Evolutionary conservation across 2,329 filamentous ascomycete species (phyloP).

Genomic region (Phialophora macrospora): DNA sequence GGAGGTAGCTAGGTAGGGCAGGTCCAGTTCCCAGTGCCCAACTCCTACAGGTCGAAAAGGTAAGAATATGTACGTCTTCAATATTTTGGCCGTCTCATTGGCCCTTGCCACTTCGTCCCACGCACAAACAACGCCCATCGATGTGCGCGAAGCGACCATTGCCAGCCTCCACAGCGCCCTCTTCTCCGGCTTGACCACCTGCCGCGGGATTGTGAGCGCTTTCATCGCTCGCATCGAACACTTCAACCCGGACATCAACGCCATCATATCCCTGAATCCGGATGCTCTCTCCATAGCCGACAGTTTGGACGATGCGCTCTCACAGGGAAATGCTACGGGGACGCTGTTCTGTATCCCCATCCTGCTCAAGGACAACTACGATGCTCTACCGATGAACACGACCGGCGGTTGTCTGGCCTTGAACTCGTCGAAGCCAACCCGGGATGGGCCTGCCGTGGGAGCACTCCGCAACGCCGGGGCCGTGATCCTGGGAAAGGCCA

Average conservation of each 20-base stretch:
- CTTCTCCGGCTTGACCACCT: constrained; percentile 58
- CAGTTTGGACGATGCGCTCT: constrained; percentile 50
- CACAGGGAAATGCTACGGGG: constrained; percentile 56
- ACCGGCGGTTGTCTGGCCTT: constrained; percentile 62
- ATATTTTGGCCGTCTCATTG: constrained; percentile 14
- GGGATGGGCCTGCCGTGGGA: constrained; percentile 58
- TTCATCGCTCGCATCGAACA: constrained; percentile 63
- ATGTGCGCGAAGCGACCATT: constrained; percentile 64
- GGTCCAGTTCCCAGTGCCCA: neutral
- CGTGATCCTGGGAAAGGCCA: constrained; percentile 64
- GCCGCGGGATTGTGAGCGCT: constrained; percentile 59
- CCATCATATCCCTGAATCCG: constrained; percentile 61
- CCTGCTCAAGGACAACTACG: constrained; percentile 68
- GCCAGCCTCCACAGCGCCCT: constrained; percentile 61
- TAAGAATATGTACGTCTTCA: constrained; percentile 2
- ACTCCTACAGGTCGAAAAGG: neutral
- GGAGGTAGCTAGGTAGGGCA: neutral
- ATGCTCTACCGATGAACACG: constrained; percentile 61
- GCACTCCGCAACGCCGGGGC: constrained; percentile 59
- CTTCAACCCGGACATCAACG: constrained; percentile 63
- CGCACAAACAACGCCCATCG: constrained; percentile 45
- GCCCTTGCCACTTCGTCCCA: neutral
- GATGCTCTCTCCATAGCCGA: constrained; percentile 57
- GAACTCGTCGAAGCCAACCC: constrained; percentile 51
- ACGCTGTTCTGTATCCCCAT: constrained; percentile 66